Conservation (phyloP, 176 grass and related monocot species). For the Aechmea fasciata region DNA sequence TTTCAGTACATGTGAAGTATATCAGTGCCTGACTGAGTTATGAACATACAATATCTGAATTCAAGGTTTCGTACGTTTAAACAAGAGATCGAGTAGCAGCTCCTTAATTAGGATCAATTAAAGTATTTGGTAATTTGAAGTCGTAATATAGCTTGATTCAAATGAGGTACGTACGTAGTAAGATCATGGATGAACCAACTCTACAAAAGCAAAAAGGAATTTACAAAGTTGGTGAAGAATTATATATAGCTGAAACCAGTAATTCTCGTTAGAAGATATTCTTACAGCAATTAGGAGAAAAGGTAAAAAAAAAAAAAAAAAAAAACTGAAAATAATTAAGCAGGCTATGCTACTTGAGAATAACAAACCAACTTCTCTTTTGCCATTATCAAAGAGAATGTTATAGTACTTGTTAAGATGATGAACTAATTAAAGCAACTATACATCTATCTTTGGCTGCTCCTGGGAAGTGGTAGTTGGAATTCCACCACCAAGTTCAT, state of each 20-base stretch:
- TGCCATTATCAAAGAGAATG: neutral
- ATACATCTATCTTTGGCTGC: neutral
- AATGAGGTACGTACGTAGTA: no score
- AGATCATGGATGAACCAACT: no score
- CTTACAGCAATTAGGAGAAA: no score
- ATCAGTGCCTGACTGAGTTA: neutral
- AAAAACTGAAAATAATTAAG: neutral
- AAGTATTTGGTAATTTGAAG: no score
- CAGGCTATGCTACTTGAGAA: neutral
- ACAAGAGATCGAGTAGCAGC: no score
- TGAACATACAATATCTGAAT: neutral
- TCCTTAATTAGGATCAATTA: no score
- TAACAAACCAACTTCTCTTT: neutral
- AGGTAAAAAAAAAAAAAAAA: no score
- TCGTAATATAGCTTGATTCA: no score
- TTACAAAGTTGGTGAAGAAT: no score
- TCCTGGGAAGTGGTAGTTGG: conserved; percentile 1
- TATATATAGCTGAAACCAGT: no score
- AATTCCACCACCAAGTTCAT: neutral
- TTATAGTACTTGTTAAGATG: neutral
- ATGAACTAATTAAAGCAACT: neutral
- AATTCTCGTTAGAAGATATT: no score
- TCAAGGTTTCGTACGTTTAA: neutral
- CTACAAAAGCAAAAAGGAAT: no score
- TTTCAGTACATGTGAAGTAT: neutral